Evolutionary conservation across 2,329 filamentous ascomycete species (phyloP).

Genomic region (Colletotrichum sp.): DNA sequence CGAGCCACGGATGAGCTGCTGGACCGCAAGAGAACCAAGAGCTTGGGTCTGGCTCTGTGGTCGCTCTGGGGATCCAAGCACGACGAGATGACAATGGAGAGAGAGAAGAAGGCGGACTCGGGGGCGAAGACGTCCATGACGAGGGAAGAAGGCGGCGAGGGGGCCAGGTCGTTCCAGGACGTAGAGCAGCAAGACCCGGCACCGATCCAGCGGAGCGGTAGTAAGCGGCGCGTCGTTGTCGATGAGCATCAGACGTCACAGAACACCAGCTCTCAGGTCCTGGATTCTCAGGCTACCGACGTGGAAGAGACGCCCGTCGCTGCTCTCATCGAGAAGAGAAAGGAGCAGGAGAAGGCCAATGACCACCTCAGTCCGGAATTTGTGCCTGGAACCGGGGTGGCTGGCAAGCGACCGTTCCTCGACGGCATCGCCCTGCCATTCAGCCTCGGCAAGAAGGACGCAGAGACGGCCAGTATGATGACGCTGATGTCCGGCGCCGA

Average conservation of each 20-base stretch:
- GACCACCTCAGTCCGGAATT: constrained; percentile 49
- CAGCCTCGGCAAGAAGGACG: constrained; percentile 63
- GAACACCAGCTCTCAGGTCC: constrained; percentile 20
- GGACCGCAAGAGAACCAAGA: constrained; percentile 66
- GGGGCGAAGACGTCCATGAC: constrained; percentile 32
- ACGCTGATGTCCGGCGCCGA: constrained; percentile 59
- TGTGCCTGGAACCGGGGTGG: constrained; percentile 52
- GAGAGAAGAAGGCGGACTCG: constrained; percentile 57
- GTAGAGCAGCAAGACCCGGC: constrained; percentile 41
- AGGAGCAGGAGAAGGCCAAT: constrained; percentile 34
- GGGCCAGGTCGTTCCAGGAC: constrained; percentile 45
- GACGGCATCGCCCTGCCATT: constrained; percentile 77
- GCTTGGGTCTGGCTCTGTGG: constrained; percentile 83
- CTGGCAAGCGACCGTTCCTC: constrained; percentile 68
- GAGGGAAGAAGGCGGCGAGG: constrained; percentile 45
- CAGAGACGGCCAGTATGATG: constrained; percentile 72
- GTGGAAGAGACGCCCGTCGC: constrained; percentile 48
- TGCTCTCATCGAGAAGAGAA: constrained; percentile 46
- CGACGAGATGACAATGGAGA: constrained; percentile 74
- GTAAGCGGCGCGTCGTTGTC: constrained; percentile 50
- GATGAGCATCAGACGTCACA: constrained; percentile 53
- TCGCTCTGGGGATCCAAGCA: constrained; percentile 88
- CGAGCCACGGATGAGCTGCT: constrained; percentile 50
- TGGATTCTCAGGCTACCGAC: constrained; percentile 15
- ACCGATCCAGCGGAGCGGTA: constrained; percentile 41